Percentiles rank a stretch among this genome's conserved stretches.
Conservation (phyloP, 345 rosid genomes). For the Cardamine occulta region DNA sequence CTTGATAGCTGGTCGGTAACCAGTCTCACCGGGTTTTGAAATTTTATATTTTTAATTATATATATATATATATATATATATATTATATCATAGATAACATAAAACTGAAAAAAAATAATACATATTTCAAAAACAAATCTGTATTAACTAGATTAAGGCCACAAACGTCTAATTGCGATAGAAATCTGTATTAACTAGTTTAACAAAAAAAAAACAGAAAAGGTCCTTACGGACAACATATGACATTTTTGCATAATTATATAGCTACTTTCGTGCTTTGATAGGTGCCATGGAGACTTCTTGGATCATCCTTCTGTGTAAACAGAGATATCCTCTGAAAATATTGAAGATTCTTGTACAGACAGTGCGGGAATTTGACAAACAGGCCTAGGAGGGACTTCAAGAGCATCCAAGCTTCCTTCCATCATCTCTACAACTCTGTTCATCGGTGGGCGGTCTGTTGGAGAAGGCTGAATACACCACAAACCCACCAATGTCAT, state of each 20-base stretch:
- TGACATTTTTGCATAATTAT: background rate
- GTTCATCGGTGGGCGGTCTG: conserved; percentile 31
- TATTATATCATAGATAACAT: no score
- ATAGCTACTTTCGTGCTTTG: background rate
- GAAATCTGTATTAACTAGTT: no score
- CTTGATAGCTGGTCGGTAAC: no score
- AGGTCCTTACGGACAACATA: background rate
- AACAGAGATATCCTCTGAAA: background rate
- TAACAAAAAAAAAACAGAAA: no score
- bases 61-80: no score
- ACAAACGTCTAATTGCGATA: no score
- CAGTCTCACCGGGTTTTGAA: no score
- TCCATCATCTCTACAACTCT: conserved; percentile 44
- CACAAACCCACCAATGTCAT: conserved; percentile 39
- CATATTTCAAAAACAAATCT: no score
- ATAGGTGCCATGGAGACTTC: background rate
- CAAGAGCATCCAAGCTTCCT: conserved; percentile 23
- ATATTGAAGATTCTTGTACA: background rate
- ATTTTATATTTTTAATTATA: no score
- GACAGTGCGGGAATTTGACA: background rate
- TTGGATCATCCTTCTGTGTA: background rate
- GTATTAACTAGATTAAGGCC: no score
- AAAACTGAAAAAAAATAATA: no score
- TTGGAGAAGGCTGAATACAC: conserved; percentile 44
- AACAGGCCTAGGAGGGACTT: conserved; percentile 32